Base-by-base conservation (phyloP, 768 basidiomycete genomes). In the Fomitopsis serialis region DNA sequence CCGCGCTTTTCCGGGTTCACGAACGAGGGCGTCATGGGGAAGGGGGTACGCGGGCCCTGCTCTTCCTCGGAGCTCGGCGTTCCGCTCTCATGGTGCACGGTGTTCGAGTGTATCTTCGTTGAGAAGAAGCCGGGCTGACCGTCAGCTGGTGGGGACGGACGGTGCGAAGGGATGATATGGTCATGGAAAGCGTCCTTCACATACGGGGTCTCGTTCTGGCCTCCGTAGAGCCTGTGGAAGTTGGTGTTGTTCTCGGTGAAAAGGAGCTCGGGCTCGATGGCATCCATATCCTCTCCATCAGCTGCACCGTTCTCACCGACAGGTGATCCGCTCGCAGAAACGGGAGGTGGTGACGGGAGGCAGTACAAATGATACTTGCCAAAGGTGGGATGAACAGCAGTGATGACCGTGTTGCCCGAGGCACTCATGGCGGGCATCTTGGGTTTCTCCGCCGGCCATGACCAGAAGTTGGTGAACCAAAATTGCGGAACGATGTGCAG, bases 191-290 rank as follows among this genome's bases (percentile, higher is more conserved):
- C 95, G 65, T 99, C 97, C 72, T 99, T 99, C 63, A 90, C 89
- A 63, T 85, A 94, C 2, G 80, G 78, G 0, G 85, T 84, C 48
- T 79, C 75, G 73, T 99, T 99, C 59, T 84, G 74, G 7, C 90
- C 94, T 21, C 86, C 88, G 67, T 98, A 99, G 23, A 99, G 77
- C 50, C 97, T 81, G 64, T 78, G 78, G 68, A 87, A 96, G 76
- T 99, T 99, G 56, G 96, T 97, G 66, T 98, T 91, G 69, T 98
- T 99, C 63, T 98, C 96, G 13, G 94, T 95, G 69, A 99, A 99
- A 17, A 98, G 69, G 34, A 99, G 74, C 9, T 90, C 84, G 0
- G 97, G 95, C 42, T 88, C 81, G 19, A 92, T 78, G 27, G 81
- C 78, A 42, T 87, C 61, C 7, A 27, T 17, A 8, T 59, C 87